These are phyloP conservation scores for Boletus rubescentipes DNA, from an alignment of 768 basidiomycete species.

Conservation along the genomic window DNA sequence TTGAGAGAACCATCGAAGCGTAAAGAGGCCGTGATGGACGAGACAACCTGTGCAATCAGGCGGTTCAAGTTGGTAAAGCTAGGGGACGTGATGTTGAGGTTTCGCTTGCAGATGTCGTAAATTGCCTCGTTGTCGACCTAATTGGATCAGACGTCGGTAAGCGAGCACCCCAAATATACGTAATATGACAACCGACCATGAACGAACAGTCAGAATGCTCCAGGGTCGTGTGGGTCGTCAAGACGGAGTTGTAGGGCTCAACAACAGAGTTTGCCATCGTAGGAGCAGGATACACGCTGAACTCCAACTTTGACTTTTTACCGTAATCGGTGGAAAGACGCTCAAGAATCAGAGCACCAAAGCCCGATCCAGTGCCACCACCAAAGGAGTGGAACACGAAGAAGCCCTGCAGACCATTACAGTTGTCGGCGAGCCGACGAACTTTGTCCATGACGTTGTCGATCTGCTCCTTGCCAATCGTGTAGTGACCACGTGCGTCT, in stretches of 20 bases:
- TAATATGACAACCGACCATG: constrained; percentile 60
- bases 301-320: constrained; percentile 98
- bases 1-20: constrained; percentile 65
- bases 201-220: constrained; percentile 99
- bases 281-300: constrained; percentile 95
- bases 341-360: constrained; percentile 95
- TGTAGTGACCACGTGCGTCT: constrained; percentile 99
- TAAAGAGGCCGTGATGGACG: constrained; percentile 92
- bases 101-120: constrained; percentile 82
- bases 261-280: constrained; percentile 93
- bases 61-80: constrained; percentile 95
- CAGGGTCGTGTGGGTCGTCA: constrained; percentile 97
- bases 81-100: constrained; percentile 81
- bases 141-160: constrained; percentile 4
- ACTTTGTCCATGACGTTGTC: constrained; percentile 96
- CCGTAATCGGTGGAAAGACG: constrained; percentile 96
- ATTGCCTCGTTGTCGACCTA: constrained; percentile 85
- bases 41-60: constrained; percentile 97
- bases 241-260: constrained; percentile 95
- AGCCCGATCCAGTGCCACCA: constrained; percentile 98
- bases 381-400: constrained; percentile 99
- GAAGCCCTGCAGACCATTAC: constrained; percentile 95
- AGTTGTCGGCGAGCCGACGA: constrained; percentile 94
- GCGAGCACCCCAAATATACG: neutral
- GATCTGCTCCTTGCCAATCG: constrained; percentile 97